Evolutionary conservation across 805 yeast species (phyloP).

Genomic region (Ogataea kodamae): DNA sequence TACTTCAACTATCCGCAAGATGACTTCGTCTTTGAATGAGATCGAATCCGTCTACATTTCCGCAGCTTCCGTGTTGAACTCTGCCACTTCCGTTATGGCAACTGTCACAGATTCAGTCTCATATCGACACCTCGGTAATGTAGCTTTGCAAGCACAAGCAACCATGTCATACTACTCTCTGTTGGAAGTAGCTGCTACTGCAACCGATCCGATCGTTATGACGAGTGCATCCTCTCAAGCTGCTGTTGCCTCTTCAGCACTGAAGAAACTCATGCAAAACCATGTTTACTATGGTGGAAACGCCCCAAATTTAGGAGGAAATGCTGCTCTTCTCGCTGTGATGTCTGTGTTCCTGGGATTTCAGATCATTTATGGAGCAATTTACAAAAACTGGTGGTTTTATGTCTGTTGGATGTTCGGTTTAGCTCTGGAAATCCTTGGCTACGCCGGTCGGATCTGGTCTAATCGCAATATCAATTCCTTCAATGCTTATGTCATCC

Average conservation of each 20-base stretch:
- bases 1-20: no score
- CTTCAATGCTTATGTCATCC: slow-evolving; percentile 50
- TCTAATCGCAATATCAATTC: slow-evolving; percentile 38
- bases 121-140: slow-evolving; percentile 1
- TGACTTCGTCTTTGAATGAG: not conserved
- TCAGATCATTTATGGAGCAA: slow-evolving; percentile 44
- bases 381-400: slow-evolving; percentile 64
- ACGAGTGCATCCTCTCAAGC: slow-evolving; percentile 18
- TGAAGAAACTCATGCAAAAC: slow-evolving; percentile 17
- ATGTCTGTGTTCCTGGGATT: slow-evolving; percentile 45
- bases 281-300: slow-evolving; percentile 36
- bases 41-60: slow-evolving; percentile 8
- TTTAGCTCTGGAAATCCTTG: slow-evolving; percentile 58
- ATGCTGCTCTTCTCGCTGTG: slow-evolving; percentile 51
- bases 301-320: slow-evolving; percentile 56
- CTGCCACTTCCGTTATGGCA: slow-evolving; percentile 15
- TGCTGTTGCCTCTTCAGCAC: slow-evolving; percentile 22
- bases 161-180: slow-evolving; percentile 28
- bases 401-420: slow-evolving; percentile 55
- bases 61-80: slow-evolving; percentile 11
- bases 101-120: slow-evolving; percentile 15
- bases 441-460: slow-evolving; percentile 59
- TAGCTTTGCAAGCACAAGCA: slow-evolving; percentile 24
- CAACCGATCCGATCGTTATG: slow-evolving; percentile 16
- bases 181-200: slow-evolving; percentile 25